A percentile compares a stretch with the other conserved stretches of the same genome.
Evolutionary conservation across 352 stramenopile genomes (phyloP).

Genomic region (Pseudoperonospora humuli): DNA sequence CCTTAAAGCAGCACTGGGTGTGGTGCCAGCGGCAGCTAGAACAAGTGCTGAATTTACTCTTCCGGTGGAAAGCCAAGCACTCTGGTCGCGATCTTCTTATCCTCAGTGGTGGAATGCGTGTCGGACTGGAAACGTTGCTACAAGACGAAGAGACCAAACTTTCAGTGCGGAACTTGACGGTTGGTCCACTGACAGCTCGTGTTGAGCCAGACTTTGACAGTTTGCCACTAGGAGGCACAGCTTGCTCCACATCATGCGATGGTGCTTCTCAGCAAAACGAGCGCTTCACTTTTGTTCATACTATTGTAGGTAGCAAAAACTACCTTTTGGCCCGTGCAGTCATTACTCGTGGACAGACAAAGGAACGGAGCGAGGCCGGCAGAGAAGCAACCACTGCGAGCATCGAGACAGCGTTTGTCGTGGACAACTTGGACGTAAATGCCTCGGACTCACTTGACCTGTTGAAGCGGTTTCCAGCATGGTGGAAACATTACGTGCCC

Average conservation of each 20-base stretch:
- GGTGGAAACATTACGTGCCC: slow-evolving; percentile 53
- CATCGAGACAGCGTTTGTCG: slow-evolving; percentile 42
- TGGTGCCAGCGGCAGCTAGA: slow-evolving; percentile 58
- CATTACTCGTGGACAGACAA: slow-evolving; percentile 15
- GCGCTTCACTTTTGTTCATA: slow-evolving; percentile 51
- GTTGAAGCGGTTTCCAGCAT: slow-evolving; percentile 36
- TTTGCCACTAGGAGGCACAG: slow-evolving; percentile 36
- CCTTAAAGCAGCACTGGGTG: slow-evolving; percentile 57
- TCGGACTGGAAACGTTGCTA: slow-evolving; percentile 58
- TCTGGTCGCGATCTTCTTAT: slow-evolving; percentile 58
- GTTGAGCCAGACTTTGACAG: slow-evolving; percentile 40
- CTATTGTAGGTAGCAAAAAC: slow-evolving; percentile 40
- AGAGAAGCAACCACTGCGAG: slow-evolving; percentile 17
- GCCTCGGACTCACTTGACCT: slow-evolving; percentile 30
- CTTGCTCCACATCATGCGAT: slow-evolving; percentile 43
- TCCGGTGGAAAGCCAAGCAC: slow-evolving; percentile 69
- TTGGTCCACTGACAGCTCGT: slow-evolving; percentile 46
- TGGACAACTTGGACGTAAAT: slow-evolving; percentile 22
- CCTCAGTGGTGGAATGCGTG: slow-evolving; percentile 54
- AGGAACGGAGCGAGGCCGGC: not conserved
- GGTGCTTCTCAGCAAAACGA: slow-evolving; percentile 27
- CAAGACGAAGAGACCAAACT: slow-evolving; percentile 39
- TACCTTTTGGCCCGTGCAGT: slow-evolving; percentile 40
- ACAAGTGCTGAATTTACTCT: slow-evolving; percentile 58
- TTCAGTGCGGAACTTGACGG: slow-evolving; percentile 48